Base-by-base conservation (phyloP, 2,329 filamentous ascomycete genomes). In the Teratosphaeria destructans region DNA sequence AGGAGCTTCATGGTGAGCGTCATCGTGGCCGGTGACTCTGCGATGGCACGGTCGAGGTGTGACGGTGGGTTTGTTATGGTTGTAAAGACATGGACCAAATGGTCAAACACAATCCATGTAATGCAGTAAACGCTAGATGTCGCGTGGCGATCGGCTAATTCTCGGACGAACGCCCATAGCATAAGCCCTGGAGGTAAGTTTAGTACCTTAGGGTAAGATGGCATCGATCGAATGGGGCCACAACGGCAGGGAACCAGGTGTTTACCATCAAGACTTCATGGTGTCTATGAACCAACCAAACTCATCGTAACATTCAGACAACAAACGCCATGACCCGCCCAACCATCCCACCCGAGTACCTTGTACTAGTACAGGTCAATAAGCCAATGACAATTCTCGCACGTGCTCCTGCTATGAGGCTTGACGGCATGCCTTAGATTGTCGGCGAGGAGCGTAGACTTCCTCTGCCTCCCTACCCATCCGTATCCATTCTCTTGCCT, bases 1-100 rank as follows among this genome's bases (percentile, higher is more conserved):
- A 77, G 70, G 54, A 78, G 67, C 60, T 65, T 64, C 57, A 72
- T 58, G 56, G 65, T 62, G 54, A 69, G 61, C 8, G 39, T 47
- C 27, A 35, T 57, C 56, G 35, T 57, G 5, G 37, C 27, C 29
- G 56, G 5, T 14, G 53, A 5, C 19, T n/a, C 52, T 32, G 26
- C 29, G 12, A 32, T 34, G 23, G 19, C 27, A 19, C 27, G 53
- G 6, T 55, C 53, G 19, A n/a, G 23, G 27, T 6, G 11, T 43
- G 12, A 32, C 16, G 37, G 37, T 5, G 16, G 37, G 14, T 43
- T 14, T 19, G 43, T 49, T 23, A 19, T 49, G 16, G n/a, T 49
- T 49, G 16, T 16, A 23, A 23, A 49, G 43, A 49, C 16, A 23
- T 49, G 43, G 3, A n/a, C n/a, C 23, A 6, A 49, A 3, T 49